Evolutionary conservation across 2,329 filamentous ascomycete genomes (phyloP).

Genomic region (Aspergillus pseudonomiae): DNA sequence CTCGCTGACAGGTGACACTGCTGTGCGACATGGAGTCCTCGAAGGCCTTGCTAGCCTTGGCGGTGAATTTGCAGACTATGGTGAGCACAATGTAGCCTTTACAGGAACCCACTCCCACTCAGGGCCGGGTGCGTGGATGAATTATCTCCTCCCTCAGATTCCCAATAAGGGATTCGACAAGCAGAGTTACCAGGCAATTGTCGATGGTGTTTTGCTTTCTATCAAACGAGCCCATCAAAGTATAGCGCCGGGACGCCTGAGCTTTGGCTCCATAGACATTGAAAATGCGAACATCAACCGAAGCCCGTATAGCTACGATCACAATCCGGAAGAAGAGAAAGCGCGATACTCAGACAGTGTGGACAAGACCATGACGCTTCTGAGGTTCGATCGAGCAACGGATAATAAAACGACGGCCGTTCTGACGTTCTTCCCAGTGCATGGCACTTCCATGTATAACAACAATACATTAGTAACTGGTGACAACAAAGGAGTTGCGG

Average conservation of each 20-base stretch:
- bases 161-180: slow-evolving; percentile 83
- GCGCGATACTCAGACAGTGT: slow-evolving; percentile 65
- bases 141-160: slow-evolving; percentile 90
- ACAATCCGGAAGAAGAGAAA: slow-evolving; percentile 79
- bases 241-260: slow-evolving; percentile 70
- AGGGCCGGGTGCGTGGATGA: slow-evolving; percentile 89
- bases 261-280: slow-evolving; percentile 70
- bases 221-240: slow-evolving; percentile 79
- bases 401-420: slow-evolving; percentile 78
- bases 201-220: slow-evolving; percentile 80
- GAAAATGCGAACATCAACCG: slow-evolving; percentile 83
- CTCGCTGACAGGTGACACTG: slow-evolving; percentile 84
- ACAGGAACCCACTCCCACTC: slow-evolving; percentile 93
- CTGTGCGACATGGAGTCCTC: slow-evolving; percentile 82
- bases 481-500: slow-evolving; percentile 96
- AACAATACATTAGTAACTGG: slow-evolving; percentile 91
- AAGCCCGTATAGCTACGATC: slow-evolving; percentile 83
- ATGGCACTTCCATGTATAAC: slow-evolving; percentile 86
- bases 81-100: slow-evolving; percentile 79
- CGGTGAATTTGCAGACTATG: slow-evolving; percentile 72
- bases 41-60: slow-evolving; percentile 72
- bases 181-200: slow-evolving; percentile 86
- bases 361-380: slow-evolving; percentile 78
- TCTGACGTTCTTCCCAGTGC: slow-evolving; percentile 88
- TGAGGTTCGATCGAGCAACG: slow-evolving; percentile 74